These are phyloP conservation scores for Paraphaeosphaeria minitans DNA, from an alignment of 2,329 filamentous ascomycete genomes.

Conservation along the genomic window DNA sequence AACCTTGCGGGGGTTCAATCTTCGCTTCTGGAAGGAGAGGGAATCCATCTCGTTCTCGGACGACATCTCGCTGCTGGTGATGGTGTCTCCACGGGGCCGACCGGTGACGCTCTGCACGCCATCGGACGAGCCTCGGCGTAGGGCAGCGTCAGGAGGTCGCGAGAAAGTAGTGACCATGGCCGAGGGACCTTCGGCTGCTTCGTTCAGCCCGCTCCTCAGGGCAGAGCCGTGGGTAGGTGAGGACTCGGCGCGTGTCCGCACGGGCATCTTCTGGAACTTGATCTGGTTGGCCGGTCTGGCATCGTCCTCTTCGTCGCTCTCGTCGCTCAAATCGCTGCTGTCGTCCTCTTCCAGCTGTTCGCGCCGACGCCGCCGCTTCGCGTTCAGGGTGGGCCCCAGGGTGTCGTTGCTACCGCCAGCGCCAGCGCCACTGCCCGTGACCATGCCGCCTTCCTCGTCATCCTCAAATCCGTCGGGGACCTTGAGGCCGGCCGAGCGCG, in stretches of 20 bases:
- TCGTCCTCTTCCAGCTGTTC: slow-evolving; percentile 85
- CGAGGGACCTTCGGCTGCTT: slow-evolving; percentile 57
- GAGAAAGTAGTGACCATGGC: slow-evolving; percentile 63
- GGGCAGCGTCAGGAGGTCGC: slow-evolving; percentile 51
- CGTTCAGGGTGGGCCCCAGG: slow-evolving; percentile 66
- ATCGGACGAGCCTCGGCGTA: slow-evolving; percentile 72
- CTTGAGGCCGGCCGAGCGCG: slow-evolving; percentile 61
- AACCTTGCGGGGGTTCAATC: slow-evolving; percentile 65
- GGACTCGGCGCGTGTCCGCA: slow-evolving; percentile 82
- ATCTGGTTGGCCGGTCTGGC: slow-evolving; percentile 79
- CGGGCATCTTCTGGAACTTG: slow-evolving; percentile 94
- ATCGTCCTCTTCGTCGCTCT: slow-evolving; percentile 79
- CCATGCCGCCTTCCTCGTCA: slow-evolving; percentile 72
- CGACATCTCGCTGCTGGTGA: slow-evolving; percentile 81
- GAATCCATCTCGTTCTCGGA: slow-evolving; percentile 80
- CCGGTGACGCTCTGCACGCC: slow-evolving; percentile 73
- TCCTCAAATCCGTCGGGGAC: slow-evolving; percentile 64
- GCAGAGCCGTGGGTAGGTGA: slow-evolving; percentile 67
- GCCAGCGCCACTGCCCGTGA: slow-evolving; percentile 69
- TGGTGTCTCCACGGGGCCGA: slow-evolving; percentile 72
- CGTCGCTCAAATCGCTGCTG: slow-evolving; percentile 82
- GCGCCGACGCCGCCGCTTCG: slow-evolving; percentile 69
- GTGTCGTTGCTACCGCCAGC: slow-evolving; percentile 69
- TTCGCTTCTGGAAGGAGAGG: slow-evolving; percentile 66
- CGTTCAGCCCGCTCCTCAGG: slow-evolving; percentile 61